phyloP scores from a whole-genome alignment of 441 rosid genomes.

The Erysimum cheiri region DNA sequence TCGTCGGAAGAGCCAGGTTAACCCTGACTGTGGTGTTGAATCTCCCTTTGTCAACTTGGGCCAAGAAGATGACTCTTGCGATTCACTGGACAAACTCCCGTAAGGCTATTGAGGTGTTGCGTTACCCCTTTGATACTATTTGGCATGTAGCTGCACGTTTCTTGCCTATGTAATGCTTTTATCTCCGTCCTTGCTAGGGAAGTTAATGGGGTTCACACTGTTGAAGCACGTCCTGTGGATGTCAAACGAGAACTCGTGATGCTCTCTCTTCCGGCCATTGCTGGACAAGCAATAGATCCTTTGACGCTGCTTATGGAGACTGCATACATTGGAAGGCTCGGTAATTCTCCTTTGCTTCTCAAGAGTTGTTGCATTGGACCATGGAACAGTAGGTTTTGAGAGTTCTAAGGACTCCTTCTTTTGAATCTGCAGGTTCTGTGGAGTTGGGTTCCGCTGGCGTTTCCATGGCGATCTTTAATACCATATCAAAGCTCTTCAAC shows the following conservation, averaged over 20 bases:
- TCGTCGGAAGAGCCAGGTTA: slow-evolving; percentile 51
- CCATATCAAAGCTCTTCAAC: slow-evolving; percentile 89
- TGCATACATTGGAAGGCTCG: slow-evolving; percentile 95
- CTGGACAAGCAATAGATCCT: slow-evolving; percentile 96
- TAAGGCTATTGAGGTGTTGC: slow-evolving; percentile 52
- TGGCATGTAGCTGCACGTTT: neutral
- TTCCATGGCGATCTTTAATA: slow-evolving; percentile 79
- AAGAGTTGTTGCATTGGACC: neutral
- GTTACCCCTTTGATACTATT: slow-evolving; percentile 35
- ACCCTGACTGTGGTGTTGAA: slow-evolving; percentile 55
- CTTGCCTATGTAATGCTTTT: slow-evolving; percentile 27
- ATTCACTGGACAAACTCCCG: slow-evolving; percentile 47
- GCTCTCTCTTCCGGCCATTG: slow-evolving; percentile 91
- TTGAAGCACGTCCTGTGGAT: slow-evolving; percentile 48
- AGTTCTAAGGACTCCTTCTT: slow-evolving; percentile 18
- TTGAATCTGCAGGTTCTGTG: slow-evolving; percentile 65
- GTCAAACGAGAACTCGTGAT: slow-evolving; percentile 68
- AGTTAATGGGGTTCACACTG: slow-evolving; percentile 38
- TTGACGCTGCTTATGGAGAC: slow-evolving; percentile 90
- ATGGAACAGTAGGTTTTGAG: neutral
- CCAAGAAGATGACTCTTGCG: slow-evolving; percentile 45
- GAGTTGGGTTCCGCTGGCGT: slow-evolving; percentile 93
- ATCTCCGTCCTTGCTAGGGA: slow-evolving; percentile 51
- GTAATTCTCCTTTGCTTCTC: slow-evolving; percentile 45
- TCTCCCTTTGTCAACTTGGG: slow-evolving; percentile 48